Conservation (phyloP, 148 eudicot genomes). For the Fagopyrum tataricum region DNA sequence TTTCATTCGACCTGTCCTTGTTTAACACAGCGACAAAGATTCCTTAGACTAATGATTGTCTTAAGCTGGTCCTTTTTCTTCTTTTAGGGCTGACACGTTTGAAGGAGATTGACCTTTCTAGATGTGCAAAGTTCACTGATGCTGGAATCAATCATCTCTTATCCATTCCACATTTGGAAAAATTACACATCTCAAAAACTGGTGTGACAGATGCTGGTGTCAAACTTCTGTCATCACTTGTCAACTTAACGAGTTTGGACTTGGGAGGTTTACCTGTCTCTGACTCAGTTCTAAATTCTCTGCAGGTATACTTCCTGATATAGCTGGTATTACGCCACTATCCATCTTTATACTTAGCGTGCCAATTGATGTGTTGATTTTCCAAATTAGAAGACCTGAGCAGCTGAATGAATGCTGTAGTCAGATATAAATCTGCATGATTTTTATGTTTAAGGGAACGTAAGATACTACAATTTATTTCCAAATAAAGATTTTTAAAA, state of each 20-base stretch:
- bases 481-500: not conserved
- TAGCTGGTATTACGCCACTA: not conserved
- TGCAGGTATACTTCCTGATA: constrained; percentile 38
- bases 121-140: constrained; percentile 74
- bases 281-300: constrained; percentile 54
- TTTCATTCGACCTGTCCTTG: not conserved
- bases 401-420: not conserved
- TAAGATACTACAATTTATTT: not conserved
- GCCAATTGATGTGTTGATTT: not conserved
- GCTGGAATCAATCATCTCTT: constrained; percentile 68
- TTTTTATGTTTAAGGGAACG: not conserved
- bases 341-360: not conserved
- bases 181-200: constrained; percentile 61
- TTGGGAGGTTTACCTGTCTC: constrained; percentile 83
- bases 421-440: not conserved
- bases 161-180: constrained; percentile 52
- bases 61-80: not conserved
- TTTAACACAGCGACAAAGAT: not conserved
- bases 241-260: constrained; percentile 47
- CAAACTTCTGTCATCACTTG: constrained; percentile 47
- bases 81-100: constrained; percentile 60
- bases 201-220: constrained; percentile 65
- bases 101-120: constrained; percentile 68
- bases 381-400: not conserved
- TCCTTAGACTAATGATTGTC: not conserved